phyloP scores from a whole-genome alignment of 306 rosid species.

The Cucurbita moschata region DNA sequence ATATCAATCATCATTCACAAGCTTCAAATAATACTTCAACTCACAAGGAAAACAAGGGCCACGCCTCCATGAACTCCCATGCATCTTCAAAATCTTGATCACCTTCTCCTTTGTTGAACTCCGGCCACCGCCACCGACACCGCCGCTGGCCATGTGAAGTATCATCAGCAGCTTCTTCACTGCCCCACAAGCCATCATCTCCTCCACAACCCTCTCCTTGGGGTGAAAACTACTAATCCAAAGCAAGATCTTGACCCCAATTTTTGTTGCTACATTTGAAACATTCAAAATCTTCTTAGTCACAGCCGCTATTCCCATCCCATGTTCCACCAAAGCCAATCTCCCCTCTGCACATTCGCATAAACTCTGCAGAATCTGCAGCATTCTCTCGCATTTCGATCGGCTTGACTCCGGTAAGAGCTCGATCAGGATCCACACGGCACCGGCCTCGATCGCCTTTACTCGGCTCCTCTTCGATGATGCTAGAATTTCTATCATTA shows the following conservation, averaged over 20 bases:
- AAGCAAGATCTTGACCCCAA: constrained; percentile 30
- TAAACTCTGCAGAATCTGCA: constrained; percentile 18
- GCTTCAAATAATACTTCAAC: constrained; percentile 19
- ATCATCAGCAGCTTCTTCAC: constrained; percentile 38
- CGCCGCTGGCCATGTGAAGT: constrained; percentile 22
- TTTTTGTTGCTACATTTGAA: constrained; percentile 22
- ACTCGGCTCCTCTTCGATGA: constrained; percentile 25
- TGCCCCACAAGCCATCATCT: constrained; percentile 33
- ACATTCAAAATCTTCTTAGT: constrained; percentile 23
- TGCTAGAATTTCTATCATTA: constrained; percentile 20
- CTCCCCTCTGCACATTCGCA: constrained; percentile 46
- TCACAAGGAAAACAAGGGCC: constrained; percentile 32
- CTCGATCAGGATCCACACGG: constrained; percentile 31
- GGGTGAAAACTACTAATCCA: constrained; percentile 23
- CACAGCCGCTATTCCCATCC: constrained; percentile 27
- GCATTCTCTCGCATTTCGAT: constrained; percentile 25
- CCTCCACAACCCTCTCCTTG: constrained; percentile 29
- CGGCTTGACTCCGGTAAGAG: constrained; percentile 24
- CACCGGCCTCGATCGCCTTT: constrained; percentile 41
- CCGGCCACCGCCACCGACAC: neutral
- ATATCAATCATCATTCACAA: constrained; percentile 1
- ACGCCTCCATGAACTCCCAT: constrained; percentile 31
- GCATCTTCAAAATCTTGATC: constrained; percentile 32
- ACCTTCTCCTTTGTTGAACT: constrained; percentile 22
- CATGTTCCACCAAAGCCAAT: constrained; percentile 34